Evolutionary conservation across 768 basidiomycete species (phyloP).

Genomic region (Clavaria fumosa): DNA sequence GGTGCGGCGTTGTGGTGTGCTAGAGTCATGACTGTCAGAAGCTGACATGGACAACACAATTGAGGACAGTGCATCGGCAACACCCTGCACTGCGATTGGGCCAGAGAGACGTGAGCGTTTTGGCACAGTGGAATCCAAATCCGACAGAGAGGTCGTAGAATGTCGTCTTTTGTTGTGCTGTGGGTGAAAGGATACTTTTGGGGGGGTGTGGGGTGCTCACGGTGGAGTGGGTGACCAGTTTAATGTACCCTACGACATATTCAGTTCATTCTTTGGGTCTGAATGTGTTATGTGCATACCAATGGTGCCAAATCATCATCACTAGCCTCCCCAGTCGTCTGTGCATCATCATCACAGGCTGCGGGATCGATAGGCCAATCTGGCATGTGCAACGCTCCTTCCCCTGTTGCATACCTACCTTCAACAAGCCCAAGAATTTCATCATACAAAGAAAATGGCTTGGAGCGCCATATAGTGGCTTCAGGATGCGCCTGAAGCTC

Average conservation of each 20-base stretch:
- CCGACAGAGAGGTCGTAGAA: too few relatives aligned
- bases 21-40: not conserved
- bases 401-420: slow-evolving; percentile 1
- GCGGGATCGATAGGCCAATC: not conserved
- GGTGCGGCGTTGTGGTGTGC: slow-evolving; percentile 1
- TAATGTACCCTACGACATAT: too few relatives aligned
- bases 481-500: not conserved
- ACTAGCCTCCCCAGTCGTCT: too few relatives aligned
- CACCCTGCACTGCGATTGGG: not conserved
- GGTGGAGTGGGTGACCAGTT: too few relatives aligned
- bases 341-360: not conserved
- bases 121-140: too few relatives aligned
- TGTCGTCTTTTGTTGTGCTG: too few relatives aligned
- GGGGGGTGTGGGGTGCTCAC: too few relatives aligned
- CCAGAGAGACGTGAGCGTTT: not conserved
- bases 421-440: slow-evolving; percentile 1
- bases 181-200: too few relatives aligned
- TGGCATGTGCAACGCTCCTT: not conserved
- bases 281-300: too few relatives aligned
- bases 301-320: too few relatives aligned
- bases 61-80: not conserved
- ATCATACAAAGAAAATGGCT: not conserved
- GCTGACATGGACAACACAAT: not conserved
- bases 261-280: too few relatives aligned
- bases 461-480: not conserved